A percentile compares a stretch with the other conserved stretches of the same genome.
Conservation (phyloP, 2,329 filamentous ascomycete genomes). For the Calonectria crousiana region DNA sequence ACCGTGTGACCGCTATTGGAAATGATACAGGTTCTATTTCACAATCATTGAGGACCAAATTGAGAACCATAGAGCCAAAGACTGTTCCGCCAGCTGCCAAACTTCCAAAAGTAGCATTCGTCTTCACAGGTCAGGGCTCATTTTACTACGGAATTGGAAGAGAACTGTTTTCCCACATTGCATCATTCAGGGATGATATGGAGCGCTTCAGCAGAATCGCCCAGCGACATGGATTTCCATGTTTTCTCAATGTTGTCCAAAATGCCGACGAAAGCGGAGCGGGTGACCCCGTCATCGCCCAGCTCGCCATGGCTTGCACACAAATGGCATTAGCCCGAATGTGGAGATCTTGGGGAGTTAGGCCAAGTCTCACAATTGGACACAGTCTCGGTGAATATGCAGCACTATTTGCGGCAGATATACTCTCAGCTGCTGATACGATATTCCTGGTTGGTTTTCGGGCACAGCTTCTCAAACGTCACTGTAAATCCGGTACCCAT, state of each 20-base stretch:
- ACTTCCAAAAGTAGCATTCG: constrained; percentile 52
- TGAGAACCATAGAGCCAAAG: constrained; percentile 30
- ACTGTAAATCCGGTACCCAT: constrained; percentile 58
- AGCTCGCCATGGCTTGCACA: constrained; percentile 54
- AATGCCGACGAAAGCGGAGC: constrained; percentile 48
- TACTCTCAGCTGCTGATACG: constrained; percentile 69
- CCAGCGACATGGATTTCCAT: constrained; percentile 50
- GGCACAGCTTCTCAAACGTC: constrained; percentile 65
- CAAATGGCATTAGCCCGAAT: constrained; percentile 56
- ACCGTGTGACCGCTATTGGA: constrained; percentile 63
- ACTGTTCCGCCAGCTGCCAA: constrained; percentile 27
- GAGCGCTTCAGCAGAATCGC: constrained; percentile 48
- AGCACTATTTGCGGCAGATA: constrained; percentile 70
- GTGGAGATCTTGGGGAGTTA: constrained; percentile 49
- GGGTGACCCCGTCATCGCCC: constrained; percentile 40
- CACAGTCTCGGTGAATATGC: constrained; percentile 73
- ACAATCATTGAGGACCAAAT: constrained; percentile 21
- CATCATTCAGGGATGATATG: constrained; percentile 50
- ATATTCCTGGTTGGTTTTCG: constrained; percentile 71
- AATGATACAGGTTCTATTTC: constrained; percentile 23
- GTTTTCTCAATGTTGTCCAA: constrained; percentile 57
- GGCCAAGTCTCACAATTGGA: constrained; percentile 56
- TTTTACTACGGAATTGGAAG: constrained; percentile 47
- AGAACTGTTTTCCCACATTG: constrained; percentile 48
- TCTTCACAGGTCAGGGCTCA: constrained; percentile 61